A percentile compares a stretch with the other conserved stretches of the same genome.
phyloP scores from a whole-genome alignment of 163 green algal genomes.

The Chlorella variabilis region DNA sequence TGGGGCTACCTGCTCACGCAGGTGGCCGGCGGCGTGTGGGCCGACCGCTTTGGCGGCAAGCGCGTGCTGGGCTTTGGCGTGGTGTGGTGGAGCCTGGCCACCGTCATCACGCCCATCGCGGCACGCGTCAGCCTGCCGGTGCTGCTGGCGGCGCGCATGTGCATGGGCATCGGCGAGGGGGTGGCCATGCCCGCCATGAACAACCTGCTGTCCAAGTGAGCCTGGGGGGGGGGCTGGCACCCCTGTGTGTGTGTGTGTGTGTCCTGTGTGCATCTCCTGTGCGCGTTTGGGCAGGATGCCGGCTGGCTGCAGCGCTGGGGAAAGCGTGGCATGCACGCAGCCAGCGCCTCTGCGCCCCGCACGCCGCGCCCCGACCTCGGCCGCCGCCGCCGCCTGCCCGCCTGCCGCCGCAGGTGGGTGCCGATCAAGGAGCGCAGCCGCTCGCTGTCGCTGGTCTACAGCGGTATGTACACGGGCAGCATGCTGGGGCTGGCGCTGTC shows the following conservation, averaged over 20 bases:
- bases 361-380: not conserved
- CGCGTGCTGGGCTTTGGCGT: constrained; percentile 89
- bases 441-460: constrained; percentile 94
- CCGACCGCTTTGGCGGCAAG: constrained; percentile 94
- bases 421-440: constrained; percentile 87
- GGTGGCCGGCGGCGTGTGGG: constrained; percentile 91
- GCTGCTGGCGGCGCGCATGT: constrained; percentile 83
- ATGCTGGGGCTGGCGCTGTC: constrained; percentile 86
- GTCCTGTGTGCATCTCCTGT: not conserved
- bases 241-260: not conserved
- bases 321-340: not conserved
- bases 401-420: constrained; percentile 77
- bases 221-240: not conserved
- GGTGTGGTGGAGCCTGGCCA: constrained; percentile 95
- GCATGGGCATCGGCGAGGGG: constrained; percentile 97
- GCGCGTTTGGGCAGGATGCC: too few species aligned
- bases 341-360: too few species aligned
- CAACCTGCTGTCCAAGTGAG: constrained; percentile 90
- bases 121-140: constrained; percentile 81
- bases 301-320: not conserved
- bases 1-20: constrained; percentile 83
- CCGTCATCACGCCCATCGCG: constrained; percentile 88
- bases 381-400: not conserved
- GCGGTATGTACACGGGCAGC: constrained; percentile 93
- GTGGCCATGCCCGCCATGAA: constrained; percentile 99